These are phyloP conservation scores for Solanum sitiens DNA, from an alignment of 257 asterid genomes.

Conservation along the genomic window DNA sequence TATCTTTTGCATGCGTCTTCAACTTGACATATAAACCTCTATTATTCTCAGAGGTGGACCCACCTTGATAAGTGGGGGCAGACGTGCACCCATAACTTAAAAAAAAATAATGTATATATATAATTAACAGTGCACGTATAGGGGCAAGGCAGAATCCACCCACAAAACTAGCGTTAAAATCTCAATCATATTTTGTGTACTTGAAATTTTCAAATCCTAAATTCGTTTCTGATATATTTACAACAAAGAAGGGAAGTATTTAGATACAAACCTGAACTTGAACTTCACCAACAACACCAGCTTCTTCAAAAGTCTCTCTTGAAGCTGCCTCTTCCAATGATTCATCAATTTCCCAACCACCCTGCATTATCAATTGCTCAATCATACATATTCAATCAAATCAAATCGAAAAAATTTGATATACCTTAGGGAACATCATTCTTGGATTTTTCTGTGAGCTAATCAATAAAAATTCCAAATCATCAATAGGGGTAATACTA, in stretches of 20 bases:
- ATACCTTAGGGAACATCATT: conserved; percentile 97
- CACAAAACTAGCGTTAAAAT: too few relatives aligned
- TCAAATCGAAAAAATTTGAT: too few relatives aligned
- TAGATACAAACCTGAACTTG: conserved; percentile 26
- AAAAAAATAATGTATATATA: too few relatives aligned
- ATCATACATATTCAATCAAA: background rate
- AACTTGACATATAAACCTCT: background rate
- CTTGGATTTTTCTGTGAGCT: conserved; percentile 85
- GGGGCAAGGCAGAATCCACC: too few relatives aligned
- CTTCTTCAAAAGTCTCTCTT: conserved; percentile 86
- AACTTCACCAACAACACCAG: conserved; percentile 66
- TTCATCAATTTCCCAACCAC: conserved; percentile 98
- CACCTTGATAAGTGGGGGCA: too few relatives aligned
- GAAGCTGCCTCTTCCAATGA: conserved; percentile 71
- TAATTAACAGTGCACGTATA: too few relatives aligned
- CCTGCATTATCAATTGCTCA: conserved; percentile 16
- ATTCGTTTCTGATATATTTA: too few relatives aligned
- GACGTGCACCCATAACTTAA: too few relatives aligned
- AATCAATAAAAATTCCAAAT: conserved; percentile 74
- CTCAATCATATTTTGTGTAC: too few relatives aligned
- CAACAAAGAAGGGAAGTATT: background rate
- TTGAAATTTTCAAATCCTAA: rapidly evolving
- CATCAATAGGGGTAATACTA: conserved; percentile 27
- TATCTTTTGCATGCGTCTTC: background rate
- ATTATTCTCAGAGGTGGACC: too few relatives aligned